A percentile compares a stretch with the other conserved stretches of the same genome.
Conservation (phyloP, 129 eudicot genomes). For the Apium graveolens region DNA sequence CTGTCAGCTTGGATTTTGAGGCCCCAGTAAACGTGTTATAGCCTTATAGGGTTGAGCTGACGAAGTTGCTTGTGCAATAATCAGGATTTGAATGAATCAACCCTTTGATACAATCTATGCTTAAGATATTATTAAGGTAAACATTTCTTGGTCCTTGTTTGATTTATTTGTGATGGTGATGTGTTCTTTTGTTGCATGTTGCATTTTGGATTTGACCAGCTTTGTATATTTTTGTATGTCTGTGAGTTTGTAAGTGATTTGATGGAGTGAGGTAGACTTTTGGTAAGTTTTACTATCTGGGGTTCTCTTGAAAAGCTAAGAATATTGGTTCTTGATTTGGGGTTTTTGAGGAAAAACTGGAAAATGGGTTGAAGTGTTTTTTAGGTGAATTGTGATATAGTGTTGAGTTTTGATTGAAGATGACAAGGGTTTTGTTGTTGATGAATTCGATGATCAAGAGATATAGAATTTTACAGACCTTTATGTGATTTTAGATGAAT, state of each 20-base stretch:
- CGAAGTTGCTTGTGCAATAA: background rate
- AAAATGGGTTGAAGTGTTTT: background rate
- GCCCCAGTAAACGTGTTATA: slow-evolving; percentile 6
- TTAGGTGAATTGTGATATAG: background rate
- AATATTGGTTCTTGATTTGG: background rate
- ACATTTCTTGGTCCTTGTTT: background rate
- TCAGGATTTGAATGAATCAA: background rate
- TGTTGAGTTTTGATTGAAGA: background rate
- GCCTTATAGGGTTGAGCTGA: background rate
- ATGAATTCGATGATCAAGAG: background rate
- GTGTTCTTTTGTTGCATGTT: slow-evolving; percentile 1
- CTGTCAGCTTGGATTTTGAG: slow-evolving; percentile 8
- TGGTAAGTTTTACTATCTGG: background rate
- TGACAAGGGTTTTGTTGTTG: background rate
- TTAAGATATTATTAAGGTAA: background rate
- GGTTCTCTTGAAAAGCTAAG: background rate
- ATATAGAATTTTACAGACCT: background rate
- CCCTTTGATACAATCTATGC: background rate
- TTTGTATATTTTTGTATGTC: background rate
- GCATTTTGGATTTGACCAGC: slow-evolving; percentile 4
- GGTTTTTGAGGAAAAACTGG: background rate
- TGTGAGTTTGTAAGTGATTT: background rate
- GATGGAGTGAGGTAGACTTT: background rate
- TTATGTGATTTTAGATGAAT: background rate
- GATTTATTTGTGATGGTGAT: background rate